Evolutionary conservation across 2,329 filamentous ascomycete species (phyloP).

Genomic region (Paracoccidioides brasiliensis): DNA sequence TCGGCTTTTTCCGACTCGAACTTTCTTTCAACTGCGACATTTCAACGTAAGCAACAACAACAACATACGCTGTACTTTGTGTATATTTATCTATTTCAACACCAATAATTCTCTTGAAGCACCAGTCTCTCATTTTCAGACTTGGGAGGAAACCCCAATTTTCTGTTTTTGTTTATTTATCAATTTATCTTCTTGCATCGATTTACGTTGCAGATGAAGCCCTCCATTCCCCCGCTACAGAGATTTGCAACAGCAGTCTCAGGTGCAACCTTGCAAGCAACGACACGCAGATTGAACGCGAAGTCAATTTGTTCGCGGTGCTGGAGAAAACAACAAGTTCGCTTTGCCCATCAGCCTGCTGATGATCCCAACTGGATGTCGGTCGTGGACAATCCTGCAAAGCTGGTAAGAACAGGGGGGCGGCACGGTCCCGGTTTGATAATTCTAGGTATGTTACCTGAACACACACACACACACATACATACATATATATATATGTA

Average conservation of each 20-base stretch:
- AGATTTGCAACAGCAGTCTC: slow-evolving; percentile 2
- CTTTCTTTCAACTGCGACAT: background rate
- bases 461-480: background rate
- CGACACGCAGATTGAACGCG: slow-evolving; percentile 3
- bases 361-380: slow-evolving; percentile 73
- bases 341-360: slow-evolving; percentile 41
- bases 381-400: slow-evolving; percentile 72
- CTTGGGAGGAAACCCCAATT: background rate
- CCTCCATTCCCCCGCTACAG: slow-evolving; percentile 1
- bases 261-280: background rate
- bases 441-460: slow-evolving; percentile 47
- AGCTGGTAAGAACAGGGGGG: slow-evolving; percentile 60
- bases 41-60: background rate
- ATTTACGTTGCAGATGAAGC: slow-evolving; percentile 1
- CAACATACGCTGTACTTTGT: no score
- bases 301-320: slow-evolving; percentile 26
- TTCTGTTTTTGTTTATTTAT: background rate
- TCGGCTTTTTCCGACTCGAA: background rate
- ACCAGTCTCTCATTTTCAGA: background rate
- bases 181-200: background rate
- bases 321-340: slow-evolving; percentile 23
- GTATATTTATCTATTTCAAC: background rate
- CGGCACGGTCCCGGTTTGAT: slow-evolving; percentile 70
- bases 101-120: background rate
- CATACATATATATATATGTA: background rate